Evolutionary conservation across 495 filamentous ascomycete species (phyloP), one percentile per base, ranked within the genome.

Genomic region (Entonaema liquescens): DNA sequence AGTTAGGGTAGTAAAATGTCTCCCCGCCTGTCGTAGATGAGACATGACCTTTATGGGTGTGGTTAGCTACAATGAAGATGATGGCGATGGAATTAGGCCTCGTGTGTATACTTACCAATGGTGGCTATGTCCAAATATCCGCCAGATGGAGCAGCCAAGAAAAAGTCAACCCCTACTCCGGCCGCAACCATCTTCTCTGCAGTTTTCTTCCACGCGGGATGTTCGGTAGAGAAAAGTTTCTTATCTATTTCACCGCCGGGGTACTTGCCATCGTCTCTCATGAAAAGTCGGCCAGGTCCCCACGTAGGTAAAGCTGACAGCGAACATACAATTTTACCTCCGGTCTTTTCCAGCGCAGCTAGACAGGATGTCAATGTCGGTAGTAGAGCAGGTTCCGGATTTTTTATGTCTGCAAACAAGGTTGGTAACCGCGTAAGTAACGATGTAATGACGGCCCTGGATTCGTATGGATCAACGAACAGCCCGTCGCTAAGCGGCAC

Each of bases 401-500:
- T 92, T 76, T 95, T 97, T 65, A 94, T 86, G 35, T 89, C 84
- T 11, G 92, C 88, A 78, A 98, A 99, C 68, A 98, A 89, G 6
- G 83, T 85, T 12, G 95, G 95, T 52, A 98, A 84, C 70, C 88
- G 87, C 9, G 84, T 86, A 25, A 99, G 81, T n/a, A 99, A 86
- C 26, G 91, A 90, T 19, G 89, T 92, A 71, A 99, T 97, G 58
- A 96, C 89, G 3, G 89, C 83, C 79, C 91, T 94, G 25, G 94
- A 95, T 78, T 97, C 92, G 74, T 97, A 92, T 9, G 96, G 94
- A 78, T 99, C 95, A 3, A 97, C 95, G 79, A 99, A 98, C 3
- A 98, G 83, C 9, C 94, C 94, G 54, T 97, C 91, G 69, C 91
- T 93, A 15, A 98, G 82, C 49, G 96, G 95, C 7, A 98, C 90